Evolutionary conservation across 2,329 filamentous ascomycete species (phyloP), one percentile per base, ranked within the genome.

Genomic region (Ilyonectria sp.): DNA sequence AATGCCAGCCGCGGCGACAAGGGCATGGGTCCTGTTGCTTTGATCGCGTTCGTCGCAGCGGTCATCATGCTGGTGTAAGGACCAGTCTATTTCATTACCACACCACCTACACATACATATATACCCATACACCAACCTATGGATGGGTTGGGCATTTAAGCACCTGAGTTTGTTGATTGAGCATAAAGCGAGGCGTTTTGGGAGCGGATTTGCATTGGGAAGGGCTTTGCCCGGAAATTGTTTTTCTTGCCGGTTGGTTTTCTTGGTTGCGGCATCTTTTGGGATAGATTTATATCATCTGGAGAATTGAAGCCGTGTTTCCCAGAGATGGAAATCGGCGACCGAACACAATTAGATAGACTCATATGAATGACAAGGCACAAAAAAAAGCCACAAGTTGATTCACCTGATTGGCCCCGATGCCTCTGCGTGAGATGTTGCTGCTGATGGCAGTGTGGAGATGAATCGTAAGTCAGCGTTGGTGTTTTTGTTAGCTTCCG

Each of bases 21-120:
- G 44, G 72, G 70, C 29, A 60, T 79, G 50, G 79, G 78, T 13
- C 78, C 77, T 11, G 83, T 79, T 3, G 83, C 84, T 9, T 67
- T 87, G 58, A 75, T 85, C 58, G 81, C 81, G 4, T 85, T 86
- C 70, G 60, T 86, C 29, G 83, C 75, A 5, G 83, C 79, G 11
- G 80, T 79, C 5, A 69, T 86, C 21, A 69, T 85, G 59, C 72
- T 86, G 64, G 66, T 79, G 17, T 79, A 74, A 65, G 40, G 6
- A 23, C 31, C 11, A 11, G n/a, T 26, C 31, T 50, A 15, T 43
- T 10, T 35, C 21, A 8, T 55, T 13, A 62, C 53, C 33, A 46
- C 15, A 26, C n/a, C 9, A 53, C 47, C 53, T 46, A 46, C 46
- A 64, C 29, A 44, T 23, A 49, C 29, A 63, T 21, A 63, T 21